Evolutionary conservation across 2,329 filamentous ascomycete species (phyloP).

Genomic region (Fusarium sp.): DNA sequence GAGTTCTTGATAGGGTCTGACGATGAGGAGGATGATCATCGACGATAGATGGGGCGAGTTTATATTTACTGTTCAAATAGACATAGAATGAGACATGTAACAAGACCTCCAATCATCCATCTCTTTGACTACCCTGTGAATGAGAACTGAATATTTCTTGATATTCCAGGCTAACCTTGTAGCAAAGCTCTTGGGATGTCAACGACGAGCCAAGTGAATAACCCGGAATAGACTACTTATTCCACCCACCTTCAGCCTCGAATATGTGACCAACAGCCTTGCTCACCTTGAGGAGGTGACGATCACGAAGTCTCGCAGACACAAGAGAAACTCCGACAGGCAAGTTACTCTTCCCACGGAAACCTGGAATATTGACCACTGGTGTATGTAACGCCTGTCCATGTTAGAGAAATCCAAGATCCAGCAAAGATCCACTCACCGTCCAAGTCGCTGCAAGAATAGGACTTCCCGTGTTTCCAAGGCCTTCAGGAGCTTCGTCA

Average conservation of each 20-base stretch:
- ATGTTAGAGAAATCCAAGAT: accelerated
- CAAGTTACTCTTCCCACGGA: conserved; percentile 58
- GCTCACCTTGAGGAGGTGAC: conserved; percentile 52
- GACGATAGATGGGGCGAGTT: neutral
- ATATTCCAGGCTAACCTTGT: accelerated
- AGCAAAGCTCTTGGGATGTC: neutral
- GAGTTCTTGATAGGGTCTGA: conserved; percentile 30
- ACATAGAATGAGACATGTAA: neutral
- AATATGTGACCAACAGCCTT: conserved; percentile 48
- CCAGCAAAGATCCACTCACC: conserved; percentile 52
- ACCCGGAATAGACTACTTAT: neutral
- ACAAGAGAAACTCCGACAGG: conserved; percentile 66
- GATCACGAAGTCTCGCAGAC: conserved; percentile 55
- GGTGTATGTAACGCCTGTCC: conserved; percentile 62
- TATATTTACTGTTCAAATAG: neutral
- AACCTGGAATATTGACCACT: conserved; percentile 69
- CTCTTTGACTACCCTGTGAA: no score
- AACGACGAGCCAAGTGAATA: no score
- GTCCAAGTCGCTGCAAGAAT: conserved; percentile 62
- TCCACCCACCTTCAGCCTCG: conserved; percentile 39
- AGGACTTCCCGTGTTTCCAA: conserved; percentile 61
- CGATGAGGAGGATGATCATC: conserved; percentile 12
- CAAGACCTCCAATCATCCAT: neutral
- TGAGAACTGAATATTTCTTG: neutral
- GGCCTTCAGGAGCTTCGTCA: conserved; percentile 66